Evolutionary conservation across 1,284 basidiomycete genomes (phyloP).

Genomic region (Tremellales sp.): DNA sequence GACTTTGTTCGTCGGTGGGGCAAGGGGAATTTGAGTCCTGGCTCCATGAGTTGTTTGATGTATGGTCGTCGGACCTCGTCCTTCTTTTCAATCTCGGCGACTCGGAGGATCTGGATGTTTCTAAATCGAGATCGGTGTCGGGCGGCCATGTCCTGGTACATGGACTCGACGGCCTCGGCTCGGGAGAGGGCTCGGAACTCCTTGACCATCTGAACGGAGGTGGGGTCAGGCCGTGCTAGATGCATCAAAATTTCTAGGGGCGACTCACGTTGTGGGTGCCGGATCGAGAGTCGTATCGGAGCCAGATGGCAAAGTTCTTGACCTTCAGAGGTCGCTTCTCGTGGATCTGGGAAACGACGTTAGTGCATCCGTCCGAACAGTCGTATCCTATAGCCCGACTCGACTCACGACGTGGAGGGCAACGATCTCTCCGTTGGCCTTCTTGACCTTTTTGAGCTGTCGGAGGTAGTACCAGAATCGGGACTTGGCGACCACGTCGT

Average conservation of each 20-base stretch:
- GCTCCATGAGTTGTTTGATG: constrained; percentile 92
- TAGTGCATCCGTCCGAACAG: constrained; percentile 1
- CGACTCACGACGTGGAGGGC: constrained; percentile 90
- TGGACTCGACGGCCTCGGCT: constrained; percentile 89
- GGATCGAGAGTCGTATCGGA: constrained; percentile 97
- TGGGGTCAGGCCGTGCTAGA: constrained; percentile 3
- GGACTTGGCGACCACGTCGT: constrained; percentile 96
- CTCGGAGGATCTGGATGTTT: constrained; percentile 64
- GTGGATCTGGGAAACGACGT: constrained; percentile 63
- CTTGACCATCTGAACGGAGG: constrained; percentile 55
- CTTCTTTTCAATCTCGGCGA: constrained; percentile 76
- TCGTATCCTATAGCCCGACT: neutral
- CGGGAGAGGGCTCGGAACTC: constrained; percentile 97
- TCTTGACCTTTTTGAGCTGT: constrained; percentile 98
- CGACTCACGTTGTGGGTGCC: constrained; percentile 79
- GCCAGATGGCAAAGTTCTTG: constrained; percentile 99
- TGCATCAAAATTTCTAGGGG: neutral
- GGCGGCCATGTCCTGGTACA: constrained; percentile 99
- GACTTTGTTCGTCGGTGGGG: constrained; percentile 69
- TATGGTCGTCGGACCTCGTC: constrained; percentile 83
- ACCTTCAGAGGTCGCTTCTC: constrained; percentile 97
- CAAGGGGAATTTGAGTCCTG: constrained; percentile 94
- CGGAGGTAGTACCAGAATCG: constrained; percentile 99
- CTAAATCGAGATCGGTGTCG: constrained; percentile 98
- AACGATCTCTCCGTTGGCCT: constrained; percentile 98